Evolutionary conservation across 129 eudicot species (phyloP).

Genomic region (Dittrichia graveolens): DNA sequence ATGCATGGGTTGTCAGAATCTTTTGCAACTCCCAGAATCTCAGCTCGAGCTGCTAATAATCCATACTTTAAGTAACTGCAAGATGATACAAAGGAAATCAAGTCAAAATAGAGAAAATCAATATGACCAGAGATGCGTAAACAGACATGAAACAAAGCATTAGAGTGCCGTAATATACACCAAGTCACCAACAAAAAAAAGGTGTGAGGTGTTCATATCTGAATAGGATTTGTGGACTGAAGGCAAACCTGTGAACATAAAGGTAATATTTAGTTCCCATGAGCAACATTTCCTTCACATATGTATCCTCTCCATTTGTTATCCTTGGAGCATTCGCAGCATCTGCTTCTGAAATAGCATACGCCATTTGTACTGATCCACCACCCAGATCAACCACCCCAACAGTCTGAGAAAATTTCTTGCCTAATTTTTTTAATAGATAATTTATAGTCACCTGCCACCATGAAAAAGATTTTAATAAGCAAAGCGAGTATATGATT

Average conservation of each 20-base stretch:
- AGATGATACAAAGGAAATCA: neutral
- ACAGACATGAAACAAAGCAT: slow-evolving; percentile 2
- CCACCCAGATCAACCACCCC: slow-evolving; percentile 99
- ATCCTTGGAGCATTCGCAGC: slow-evolving; percentile 91
- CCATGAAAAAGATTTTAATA: neutral
- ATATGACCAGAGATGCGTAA: neutral
- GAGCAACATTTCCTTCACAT: slow-evolving; percentile 88
- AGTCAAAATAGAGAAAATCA: slow-evolving; percentile 3
- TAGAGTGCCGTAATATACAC: neutral
- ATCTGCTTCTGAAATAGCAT: slow-evolving; percentile 91
- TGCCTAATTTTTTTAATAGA: slow-evolving; percentile 72
- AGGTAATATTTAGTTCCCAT: slow-evolving; percentile 88
- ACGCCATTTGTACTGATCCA: slow-evolving; percentile 99
- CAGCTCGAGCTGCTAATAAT: slow-evolving; percentile 99
- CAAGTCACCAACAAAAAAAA: neutral
- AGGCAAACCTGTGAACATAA: slow-evolving; percentile 87
- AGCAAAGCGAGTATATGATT: neutral
- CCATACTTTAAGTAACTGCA: slow-evolving; percentile 93
- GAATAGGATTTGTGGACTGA: slow-evolving; percentile 3
- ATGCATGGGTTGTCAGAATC: slow-evolving; percentile 76
- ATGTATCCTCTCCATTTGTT: slow-evolving; percentile 75
- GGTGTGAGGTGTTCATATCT: neutral
- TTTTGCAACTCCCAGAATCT: slow-evolving; percentile 66
- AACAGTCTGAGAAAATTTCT: slow-evolving; percentile 69
- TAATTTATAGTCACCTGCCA: slow-evolving; percentile 94